Conservation (phyloP, 2,329 filamentous ascomycete species). For the Cladosporium sp. region DNA sequence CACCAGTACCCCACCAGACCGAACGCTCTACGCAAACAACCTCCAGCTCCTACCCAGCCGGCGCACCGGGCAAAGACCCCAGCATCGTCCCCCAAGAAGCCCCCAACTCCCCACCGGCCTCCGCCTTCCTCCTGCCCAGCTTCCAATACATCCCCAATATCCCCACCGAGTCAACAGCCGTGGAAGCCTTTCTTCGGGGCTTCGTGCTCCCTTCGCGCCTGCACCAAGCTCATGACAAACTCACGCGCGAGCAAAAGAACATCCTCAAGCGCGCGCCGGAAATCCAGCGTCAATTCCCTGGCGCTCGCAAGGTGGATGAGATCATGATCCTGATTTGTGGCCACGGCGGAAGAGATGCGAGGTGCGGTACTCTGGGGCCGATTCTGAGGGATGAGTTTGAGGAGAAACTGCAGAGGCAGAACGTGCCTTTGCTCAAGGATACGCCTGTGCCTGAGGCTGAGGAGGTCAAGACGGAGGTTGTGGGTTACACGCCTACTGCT, state of each 20-base stretch:
- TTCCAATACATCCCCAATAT: conserved; percentile 77
- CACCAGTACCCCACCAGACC: conserved; percentile 18
- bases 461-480: conserved; percentile 32
- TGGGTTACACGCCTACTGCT: conserved; percentile 40
- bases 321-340: conserved; percentile 83
- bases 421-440: conserved; percentile 46
- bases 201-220: conserved; percentile 62
- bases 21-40: conserved; percentile 16
- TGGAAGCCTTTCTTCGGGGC: conserved; percentile 56
- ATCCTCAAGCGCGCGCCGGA: conserved; percentile 45
- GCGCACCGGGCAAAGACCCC: conserved; percentile 28
- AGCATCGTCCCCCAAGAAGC: conserved; percentile 19
- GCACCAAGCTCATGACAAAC: conserved; percentile 55
- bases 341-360: conserved; percentile 73
- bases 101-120: conserved; percentile 40
- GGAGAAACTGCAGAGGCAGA: conserved; percentile 48
- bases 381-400: conserved; percentile 69
- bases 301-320: conserved; percentile 60
- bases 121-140: conserved; percentile 73
- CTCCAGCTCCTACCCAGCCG: conserved; percentile 15
- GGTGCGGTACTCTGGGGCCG: conserved; percentile 79
- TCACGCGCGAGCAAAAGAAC: conserved; percentile 52
- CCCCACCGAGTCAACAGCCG: conserved; percentile 55
- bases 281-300: conserved; percentile 44
- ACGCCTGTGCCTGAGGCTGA: conserved; percentile 32